A percentile compares a stretch with the other conserved stretches of the same genome.
These are phyloP conservation scores for Penicillium expansum DNA, from an alignment of 2,329 filamentous ascomycete species.

Conservation along the genomic window DNA sequence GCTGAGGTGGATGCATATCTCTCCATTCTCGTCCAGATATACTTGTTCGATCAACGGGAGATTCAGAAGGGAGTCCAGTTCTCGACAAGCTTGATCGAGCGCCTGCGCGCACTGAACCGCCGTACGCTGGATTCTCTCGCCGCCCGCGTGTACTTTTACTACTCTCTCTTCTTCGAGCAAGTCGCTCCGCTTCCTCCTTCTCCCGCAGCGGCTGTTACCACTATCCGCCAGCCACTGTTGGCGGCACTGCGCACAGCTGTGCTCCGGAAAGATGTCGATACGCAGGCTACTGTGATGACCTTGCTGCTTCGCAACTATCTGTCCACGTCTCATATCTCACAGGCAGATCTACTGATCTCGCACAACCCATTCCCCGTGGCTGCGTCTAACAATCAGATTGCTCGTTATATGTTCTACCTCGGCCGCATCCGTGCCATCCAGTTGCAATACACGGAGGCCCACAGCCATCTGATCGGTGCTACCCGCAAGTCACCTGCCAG, in stretches of 20 bases:
- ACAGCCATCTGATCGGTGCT: slow-evolving; percentile 87
- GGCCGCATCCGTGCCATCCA: slow-evolving; percentile 96
- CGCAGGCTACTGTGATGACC: slow-evolving; percentile 94
- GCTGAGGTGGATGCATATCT: slow-evolving; percentile 89
- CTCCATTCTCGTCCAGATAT: slow-evolving; percentile 80
- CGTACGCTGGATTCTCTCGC: slow-evolving; percentile 90
- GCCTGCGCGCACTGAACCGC: slow-evolving; percentile 84
- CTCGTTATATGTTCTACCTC: slow-evolving; percentile 94
- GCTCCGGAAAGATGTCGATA: slow-evolving; percentile 92
- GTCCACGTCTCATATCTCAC: slow-evolving; percentile 90
- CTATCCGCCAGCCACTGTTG: slow-evolving; percentile 80
- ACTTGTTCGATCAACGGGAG: slow-evolving; percentile 81
- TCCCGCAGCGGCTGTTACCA: slow-evolving; percentile 79
- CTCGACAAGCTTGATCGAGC: slow-evolving; percentile 77
- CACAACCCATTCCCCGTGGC: slow-evolving; percentile 94
- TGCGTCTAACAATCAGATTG: slow-evolving; percentile 96
- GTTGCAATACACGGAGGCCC: slow-evolving; percentile 92
- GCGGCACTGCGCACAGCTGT: slow-evolving; percentile 92
- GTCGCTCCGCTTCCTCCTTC: slow-evolving; percentile 83
- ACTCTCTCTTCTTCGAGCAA: slow-evolving; percentile 91
- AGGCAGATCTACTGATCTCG: slow-evolving; percentile 91
- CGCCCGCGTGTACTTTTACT: slow-evolving; percentile 97
- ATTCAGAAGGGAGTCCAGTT: slow-evolving; percentile 78
- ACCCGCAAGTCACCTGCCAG: slow-evolving; percentile 93
- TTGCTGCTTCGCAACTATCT: slow-evolving; percentile 94